Base-by-base conservation (phyloP, 2,329 filamentous ascomycete genomes). In the Epichloe sp. region DNA sequence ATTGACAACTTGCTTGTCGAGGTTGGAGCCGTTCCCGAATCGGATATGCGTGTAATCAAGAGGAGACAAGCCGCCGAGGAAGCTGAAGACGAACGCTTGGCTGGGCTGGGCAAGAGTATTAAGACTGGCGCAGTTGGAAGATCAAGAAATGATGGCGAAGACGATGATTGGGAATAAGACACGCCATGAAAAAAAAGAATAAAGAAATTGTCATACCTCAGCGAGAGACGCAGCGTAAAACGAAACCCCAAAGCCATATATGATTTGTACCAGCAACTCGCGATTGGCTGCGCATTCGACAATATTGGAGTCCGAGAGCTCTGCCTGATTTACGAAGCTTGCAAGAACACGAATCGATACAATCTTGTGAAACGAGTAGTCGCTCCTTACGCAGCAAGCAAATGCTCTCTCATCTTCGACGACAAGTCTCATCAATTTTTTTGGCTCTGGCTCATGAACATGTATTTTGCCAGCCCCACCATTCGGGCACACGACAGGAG, bases 1-100 rank as follows among this genome's bases (percentile, higher is more conserved):
- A 71, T 97, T 53, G 89, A 97, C 64, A 79, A 83, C 58, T 65
- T 97, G 41, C 71, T 98, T 38, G 78, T 96, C 2, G 85, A 89
- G 46, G 74, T 94, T 38, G 89, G 89, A 3, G 91, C 89, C 2
- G 73, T 97, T 15, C 79, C 82, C 49, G 76, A 83, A 47, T 84
- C 82, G 52, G 93, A 98, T 64, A 78, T 87, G 68, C 82, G 93
- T 50, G 74, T 96, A 37, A 72, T 78, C 34, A 81, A 82, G 69
- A 73, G 78, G 57, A 75, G 75, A 59, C 72, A 77, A 55, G 74
- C 74, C 14, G 77, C 79, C 2, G 76, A 82, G 54, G 80, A 83
- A 42, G 78, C 73, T 46, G 75, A 79, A 58, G 77, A 83, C 59
- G 77, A 80, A 58, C 72, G 73, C 44, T 63, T 77, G 44, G 65